Percentiles rank a stretch among this genome's conserved stretches.
phyloP scores from a whole-genome alignment of 2,329 filamentous ascomycete species.

The Eurotiales sp. region DNA sequence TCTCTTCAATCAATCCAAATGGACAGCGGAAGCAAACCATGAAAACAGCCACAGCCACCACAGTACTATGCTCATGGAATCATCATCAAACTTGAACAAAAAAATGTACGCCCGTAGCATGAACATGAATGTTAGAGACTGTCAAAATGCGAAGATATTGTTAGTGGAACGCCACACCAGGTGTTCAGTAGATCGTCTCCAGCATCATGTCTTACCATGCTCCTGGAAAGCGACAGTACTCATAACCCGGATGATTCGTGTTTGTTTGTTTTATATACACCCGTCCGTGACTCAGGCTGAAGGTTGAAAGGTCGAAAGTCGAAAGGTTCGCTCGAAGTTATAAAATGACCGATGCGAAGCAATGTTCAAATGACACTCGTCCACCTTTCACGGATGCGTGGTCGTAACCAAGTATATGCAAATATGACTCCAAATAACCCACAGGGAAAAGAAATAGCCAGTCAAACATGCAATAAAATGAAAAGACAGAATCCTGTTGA shows the following conservation, averaged over 20 bases:
- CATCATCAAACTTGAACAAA: not conserved
- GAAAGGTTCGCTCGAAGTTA: not conserved
- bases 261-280: too few species aligned
- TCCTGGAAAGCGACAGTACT: not conserved
- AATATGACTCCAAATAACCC: constrained; percentile 5
- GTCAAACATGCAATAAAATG: constrained; percentile 16
- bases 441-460: not conserved
- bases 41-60: not conserved
- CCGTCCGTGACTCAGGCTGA: too few species aligned
- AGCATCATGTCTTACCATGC: not conserved
- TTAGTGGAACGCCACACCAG: not conserved
- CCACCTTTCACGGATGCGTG: constrained; percentile 13
- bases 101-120: constrained; percentile 7
- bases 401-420: constrained; percentile 16
- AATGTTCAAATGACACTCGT: constrained; percentile 4
- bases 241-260: too few species aligned
- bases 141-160: not conserved
- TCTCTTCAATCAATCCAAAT: not conserved
- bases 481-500: too few species aligned
- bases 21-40: not conserved
- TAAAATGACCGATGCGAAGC: constrained; percentile 2
- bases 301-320: not conserved
- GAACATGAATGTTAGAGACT: constrained; percentile 1
- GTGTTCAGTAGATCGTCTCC: not conserved
- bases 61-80: constrained; percentile 2